These are phyloP conservation scores for Tolypocladium amazonense DNA, from an alignment of 2,329 filamentous ascomycete genomes.

Conservation along the genomic window DNA sequence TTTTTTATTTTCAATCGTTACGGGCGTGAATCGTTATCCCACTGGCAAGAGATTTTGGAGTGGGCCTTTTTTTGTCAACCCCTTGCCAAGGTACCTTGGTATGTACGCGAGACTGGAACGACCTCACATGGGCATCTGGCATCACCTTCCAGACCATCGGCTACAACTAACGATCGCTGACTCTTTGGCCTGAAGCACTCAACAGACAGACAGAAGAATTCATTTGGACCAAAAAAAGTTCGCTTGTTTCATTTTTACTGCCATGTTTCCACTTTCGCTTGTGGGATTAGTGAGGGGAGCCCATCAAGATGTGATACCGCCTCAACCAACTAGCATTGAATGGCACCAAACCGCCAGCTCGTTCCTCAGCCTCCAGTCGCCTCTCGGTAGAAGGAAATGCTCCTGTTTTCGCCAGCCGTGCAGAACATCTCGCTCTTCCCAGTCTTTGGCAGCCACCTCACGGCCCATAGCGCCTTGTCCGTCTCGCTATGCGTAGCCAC, in stretches of 20 bases:
- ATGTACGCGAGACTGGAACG: slow-evolving; percentile 35
- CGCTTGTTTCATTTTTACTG: background rate
- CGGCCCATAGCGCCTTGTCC: slow-evolving; percentile 73
- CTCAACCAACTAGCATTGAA: background rate
- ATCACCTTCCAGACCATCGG: no score
- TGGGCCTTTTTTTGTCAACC: no score
- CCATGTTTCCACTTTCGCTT: background rate
- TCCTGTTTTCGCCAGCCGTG: slow-evolving; percentile 65
- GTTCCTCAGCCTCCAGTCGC: slow-evolving; percentile 53
- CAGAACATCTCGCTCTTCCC: slow-evolving; percentile 62
- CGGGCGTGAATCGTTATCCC: no score
- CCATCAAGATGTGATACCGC: background rate
- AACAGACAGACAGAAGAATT: background rate
- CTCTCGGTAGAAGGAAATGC: slow-evolving; percentile 74
- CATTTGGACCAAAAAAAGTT: background rate
- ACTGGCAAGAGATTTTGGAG: no score
- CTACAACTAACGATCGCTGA: no score
- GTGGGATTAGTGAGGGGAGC: background rate
- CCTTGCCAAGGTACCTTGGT: no score
- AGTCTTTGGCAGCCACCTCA: slow-evolving; percentile 72
- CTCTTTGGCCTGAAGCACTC: background rate
- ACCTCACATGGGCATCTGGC: slow-evolving; percentile 31
- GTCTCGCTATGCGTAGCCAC: slow-evolving; percentile 92
- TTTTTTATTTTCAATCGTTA: no score
- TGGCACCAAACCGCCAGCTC: background rate